Percentiles rank a stretch among this genome's conserved stretches.
phyloP scores from a whole-genome alignment of 164 flowering plant genomes.

The Paratinospora sagittata region DNA sequence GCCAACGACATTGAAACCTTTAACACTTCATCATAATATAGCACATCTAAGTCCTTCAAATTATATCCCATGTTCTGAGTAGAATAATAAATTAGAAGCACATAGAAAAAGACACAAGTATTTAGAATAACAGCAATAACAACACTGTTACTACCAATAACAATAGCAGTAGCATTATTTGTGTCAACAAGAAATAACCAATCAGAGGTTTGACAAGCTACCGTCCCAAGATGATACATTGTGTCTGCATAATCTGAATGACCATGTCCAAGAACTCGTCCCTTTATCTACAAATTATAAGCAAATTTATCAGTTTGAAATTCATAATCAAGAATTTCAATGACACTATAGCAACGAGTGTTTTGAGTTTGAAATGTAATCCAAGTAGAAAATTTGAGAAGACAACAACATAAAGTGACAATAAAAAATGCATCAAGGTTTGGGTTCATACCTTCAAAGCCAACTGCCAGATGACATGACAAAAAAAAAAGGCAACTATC shows the following conservation, averaged over 20 bases:
- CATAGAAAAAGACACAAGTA: neutral
- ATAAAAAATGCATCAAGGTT: neutral
- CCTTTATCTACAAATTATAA: slow-evolving; percentile 57
- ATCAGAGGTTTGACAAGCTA: slow-evolving; percentile 20
- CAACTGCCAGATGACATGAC: slow-evolving; percentile 42
- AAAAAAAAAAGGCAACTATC: slow-evolving; percentile 12
- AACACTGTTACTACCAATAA: neutral
- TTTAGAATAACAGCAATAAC: neutral
- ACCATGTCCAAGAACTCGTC: slow-evolving; percentile 66
- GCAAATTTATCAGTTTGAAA: slow-evolving; percentile 2
- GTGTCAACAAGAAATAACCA: neutral
- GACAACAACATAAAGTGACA: neutral
- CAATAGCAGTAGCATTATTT: neutral
- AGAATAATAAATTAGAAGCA: neutral
- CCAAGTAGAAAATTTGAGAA: neutral
- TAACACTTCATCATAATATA: neutral
- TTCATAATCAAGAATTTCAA: slow-evolving; percentile 1
- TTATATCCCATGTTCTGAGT: neutral
- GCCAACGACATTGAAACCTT: neutral
- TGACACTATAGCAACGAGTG: neutral
- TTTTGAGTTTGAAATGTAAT: neutral
- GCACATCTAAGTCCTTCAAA: neutral
- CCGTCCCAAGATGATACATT: slow-evolving; percentile 89
- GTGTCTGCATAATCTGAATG: slow-evolving; percentile 85
- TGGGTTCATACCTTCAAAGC: slow-evolving; percentile 62